Evolutionary conservation across 2,329 filamentous ascomycete species (phyloP).

Genomic region (Aurifilum marmelostoma): DNA sequence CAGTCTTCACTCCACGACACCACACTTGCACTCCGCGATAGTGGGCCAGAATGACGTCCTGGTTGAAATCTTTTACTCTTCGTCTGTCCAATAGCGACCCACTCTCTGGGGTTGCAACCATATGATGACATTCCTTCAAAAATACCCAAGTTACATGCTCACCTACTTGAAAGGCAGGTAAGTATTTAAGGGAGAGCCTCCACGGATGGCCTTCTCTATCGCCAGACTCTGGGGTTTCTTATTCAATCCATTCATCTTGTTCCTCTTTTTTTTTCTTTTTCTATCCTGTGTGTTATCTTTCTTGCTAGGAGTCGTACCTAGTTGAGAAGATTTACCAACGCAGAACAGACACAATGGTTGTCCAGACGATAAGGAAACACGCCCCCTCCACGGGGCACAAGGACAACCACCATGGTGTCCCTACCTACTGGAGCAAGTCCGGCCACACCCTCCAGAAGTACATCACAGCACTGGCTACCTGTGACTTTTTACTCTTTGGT

Average conservation of each 20-base stretch:
- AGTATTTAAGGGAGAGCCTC: slow-evolving; percentile 20
- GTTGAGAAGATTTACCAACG: neutral
- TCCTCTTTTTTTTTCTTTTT: neutral
- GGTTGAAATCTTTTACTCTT: slow-evolving; percentile 27
- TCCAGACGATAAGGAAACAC: slow-evolving; percentile 15
- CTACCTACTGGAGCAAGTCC: slow-evolving; percentile 29
- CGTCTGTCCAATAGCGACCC: slow-evolving; percentile 25
- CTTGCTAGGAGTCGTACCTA: slow-evolving; percentile 2
- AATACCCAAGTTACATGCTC: neutral
- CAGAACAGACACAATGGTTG: slow-evolving; percentile 25
- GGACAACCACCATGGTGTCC: slow-evolving; percentile 29
- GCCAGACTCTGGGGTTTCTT: slow-evolving; percentile 2
- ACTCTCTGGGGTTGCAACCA: slow-evolving; percentile 16
- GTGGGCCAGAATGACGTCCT: slow-evolving; percentile 28
- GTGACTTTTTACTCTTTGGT: slow-evolving; percentile 28
- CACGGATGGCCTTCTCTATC: slow-evolving; percentile 10
- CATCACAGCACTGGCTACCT: slow-evolving; percentile 27
- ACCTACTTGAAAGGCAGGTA: neutral
- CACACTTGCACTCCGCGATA: slow-evolving; percentile 26
- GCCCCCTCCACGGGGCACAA: slow-evolving; percentile 28
- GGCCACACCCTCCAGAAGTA: slow-evolving; percentile 26
- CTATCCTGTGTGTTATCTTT: too few relatives aligned
- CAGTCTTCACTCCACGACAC: slow-evolving; percentile 28
- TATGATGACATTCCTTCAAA: slow-evolving; percentile 17
- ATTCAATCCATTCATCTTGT: slow-evolving; percentile 2